Conservation (phyloP, 768 basidiomycete species). For the Pleurotus platypus region DNA sequence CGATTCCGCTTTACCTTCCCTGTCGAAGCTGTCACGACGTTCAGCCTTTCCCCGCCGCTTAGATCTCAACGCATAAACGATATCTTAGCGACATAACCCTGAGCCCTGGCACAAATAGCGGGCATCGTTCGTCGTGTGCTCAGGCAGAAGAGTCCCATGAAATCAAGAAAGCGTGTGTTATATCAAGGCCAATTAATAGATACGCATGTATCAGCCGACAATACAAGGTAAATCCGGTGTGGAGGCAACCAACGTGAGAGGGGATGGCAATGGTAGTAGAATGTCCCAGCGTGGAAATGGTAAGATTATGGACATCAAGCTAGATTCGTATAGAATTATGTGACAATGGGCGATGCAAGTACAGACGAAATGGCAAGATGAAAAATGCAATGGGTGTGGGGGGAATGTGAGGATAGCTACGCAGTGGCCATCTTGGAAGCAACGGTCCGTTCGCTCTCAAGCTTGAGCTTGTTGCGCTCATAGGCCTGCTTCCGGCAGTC, state of each 20-base stretch:
- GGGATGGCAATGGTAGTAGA: neutral
- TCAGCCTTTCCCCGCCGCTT: neutral
- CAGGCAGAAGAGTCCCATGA: too few relatives aligned
- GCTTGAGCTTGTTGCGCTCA: conserved; percentile 80
- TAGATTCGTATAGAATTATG: neutral
- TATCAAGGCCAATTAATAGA: neutral
- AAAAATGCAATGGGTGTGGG: conserved; percentile 13
- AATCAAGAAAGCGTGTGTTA: too few relatives aligned
- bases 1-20: conserved; percentile 1
- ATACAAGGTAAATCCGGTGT: neutral
- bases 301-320: neutral
- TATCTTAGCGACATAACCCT: too few relatives aligned
- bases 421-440: conserved; percentile 84
- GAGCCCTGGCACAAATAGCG: too few relatives aligned
- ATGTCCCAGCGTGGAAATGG: neutral
- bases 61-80: too few relatives aligned
- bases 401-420: conserved; percentile 25
- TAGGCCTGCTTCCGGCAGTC: conserved; percentile 87
- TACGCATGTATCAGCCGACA: neutral
- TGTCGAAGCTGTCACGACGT: too few relatives aligned
- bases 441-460: conserved; percentile 86
- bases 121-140: too few relatives aligned
- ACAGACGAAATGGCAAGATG: conserved; percentile 10
- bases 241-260: neutral
- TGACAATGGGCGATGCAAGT: neutral